Base-by-base conservation (phyloP, 768 basidiomycete genomes). In the Lentinula raphanica region DNA sequence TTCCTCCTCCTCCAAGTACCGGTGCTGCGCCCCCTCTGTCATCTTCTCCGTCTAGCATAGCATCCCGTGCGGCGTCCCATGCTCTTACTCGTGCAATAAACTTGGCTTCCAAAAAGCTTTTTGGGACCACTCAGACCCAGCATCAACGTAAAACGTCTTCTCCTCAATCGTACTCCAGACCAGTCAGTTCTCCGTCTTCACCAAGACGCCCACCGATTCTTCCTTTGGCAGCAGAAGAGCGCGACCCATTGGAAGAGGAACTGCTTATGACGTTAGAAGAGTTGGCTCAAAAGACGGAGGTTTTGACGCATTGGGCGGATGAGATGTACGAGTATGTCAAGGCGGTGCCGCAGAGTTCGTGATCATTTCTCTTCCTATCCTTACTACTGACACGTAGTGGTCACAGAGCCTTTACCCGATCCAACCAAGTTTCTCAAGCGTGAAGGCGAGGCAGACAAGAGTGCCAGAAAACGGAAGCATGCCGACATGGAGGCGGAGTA, bases 221-320 rank as follows among this genome's bases (percentile, higher is more conserved):
- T 39, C 65, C 78, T 2, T 60, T 75, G 51, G 80, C 77, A 49
- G 78, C 77, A 15, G 73, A 67, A 5, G 74, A 77, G 60, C 71
- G 80, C 19, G 87, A 90, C 64, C 87, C 87, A 1, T 74, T 89
- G 63, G 94, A 97, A 64, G 92, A 96, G 60, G 83, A 85, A 59
- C 71, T 97, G n/a, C 73, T 97, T n/a, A 83, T 78, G 2, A 70
- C 74, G 19, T 74, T 98, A 42, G 96, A 98, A 67, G 90, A 95
- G 62, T 75, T 95, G 3, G 96, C 95, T 32, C 92, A 97, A 78
- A 99, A 98, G 80, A 96, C 96, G 32, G 87, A 91, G 60, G 94
- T 95, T 54, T 74, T 98, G 59, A 90, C 90, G 58, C 88, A 90
- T 60, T 96, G 94, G 85, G 97, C 91, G 21, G 96, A 98, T 63